phyloP scores from a whole-genome alignment of 768 basidiomycete genomes.

The Amanita exitialis region DNA sequence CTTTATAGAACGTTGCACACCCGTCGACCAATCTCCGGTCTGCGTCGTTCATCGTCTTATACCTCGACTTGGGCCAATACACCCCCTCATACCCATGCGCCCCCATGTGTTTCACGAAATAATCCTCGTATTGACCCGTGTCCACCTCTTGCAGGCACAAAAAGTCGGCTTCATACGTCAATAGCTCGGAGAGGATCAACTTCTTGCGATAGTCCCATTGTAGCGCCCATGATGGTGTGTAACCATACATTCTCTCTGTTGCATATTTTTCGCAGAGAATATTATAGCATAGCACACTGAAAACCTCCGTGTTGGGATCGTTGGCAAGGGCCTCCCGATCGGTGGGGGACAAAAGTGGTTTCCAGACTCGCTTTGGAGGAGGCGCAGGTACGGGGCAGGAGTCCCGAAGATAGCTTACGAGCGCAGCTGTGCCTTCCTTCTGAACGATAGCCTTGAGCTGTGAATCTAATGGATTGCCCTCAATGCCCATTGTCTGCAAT shows the following conservation, averaged over 20 bases:
- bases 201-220: slow-evolving; percentile 93
- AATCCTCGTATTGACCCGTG: slow-evolving; percentile 85
- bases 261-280: slow-evolving; percentile 90
- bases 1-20: slow-evolving; percentile 93
- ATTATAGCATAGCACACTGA: slow-evolving; percentile 85
- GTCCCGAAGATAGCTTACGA: slow-evolving; percentile 90
- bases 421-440: slow-evolving; percentile 87
- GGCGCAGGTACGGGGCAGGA: slow-evolving; percentile 73
- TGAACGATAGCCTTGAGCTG: slow-evolving; percentile 73
- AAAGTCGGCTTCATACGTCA: slow-evolving; percentile 77
- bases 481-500: slow-evolving; percentile 86
- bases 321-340: slow-evolving; percentile 48
- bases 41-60: slow-evolving; percentile 83
- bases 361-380: slow-evolving; percentile 79
- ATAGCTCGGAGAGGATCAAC: slow-evolving; percentile 75
- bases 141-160: slow-evolving; percentile 96
- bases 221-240: slow-evolving; percentile 95
- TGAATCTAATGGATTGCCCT: slow-evolving; percentile 91
- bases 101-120: slow-evolving; percentile 65
- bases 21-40: slow-evolving; percentile 91
- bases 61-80: slow-evolving; percentile 86
- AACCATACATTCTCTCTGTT: slow-evolving; percentile 83
- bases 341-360: slow-evolving; percentile 42
- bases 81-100: slow-evolving; percentile 83
- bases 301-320: slow-evolving; percentile 66